These are phyloP conservation scores for Neurospora sp. DNA, from an alignment of 2,329 filamentous ascomycete species.

Conservation along the genomic window DNA sequence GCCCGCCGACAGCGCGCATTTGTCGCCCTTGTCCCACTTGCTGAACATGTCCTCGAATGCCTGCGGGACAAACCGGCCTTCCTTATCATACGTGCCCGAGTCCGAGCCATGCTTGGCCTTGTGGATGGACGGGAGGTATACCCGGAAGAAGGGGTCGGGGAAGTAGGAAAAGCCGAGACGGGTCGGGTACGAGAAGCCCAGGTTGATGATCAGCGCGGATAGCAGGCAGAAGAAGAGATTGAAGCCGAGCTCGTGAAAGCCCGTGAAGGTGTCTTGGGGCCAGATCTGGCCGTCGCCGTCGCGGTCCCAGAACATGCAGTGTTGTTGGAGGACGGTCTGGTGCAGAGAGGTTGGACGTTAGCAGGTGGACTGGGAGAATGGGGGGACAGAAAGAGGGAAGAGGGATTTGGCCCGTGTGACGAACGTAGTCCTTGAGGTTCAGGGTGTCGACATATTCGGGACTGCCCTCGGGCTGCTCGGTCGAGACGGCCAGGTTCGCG, in stretches of 20 bases:
- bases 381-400: neutral
- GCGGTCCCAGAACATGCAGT: slow-evolving; percentile 31
- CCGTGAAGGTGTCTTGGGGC: slow-evolving; percentile 28
- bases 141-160: slow-evolving; percentile 28
- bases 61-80: slow-evolving; percentile 38
- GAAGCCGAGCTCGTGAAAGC: slow-evolving; percentile 31
- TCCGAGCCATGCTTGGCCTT: slow-evolving; percentile 37
- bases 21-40: slow-evolving; percentile 31
- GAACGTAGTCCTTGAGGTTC: slow-evolving; percentile 6
- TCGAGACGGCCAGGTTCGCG: slow-evolving; percentile 13
- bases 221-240: slow-evolving; percentile 28
- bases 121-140: slow-evolving; percentile 29
- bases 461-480: slow-evolving; percentile 7
- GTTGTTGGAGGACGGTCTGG: slow-evolving; percentile 28
- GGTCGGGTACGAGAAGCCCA: slow-evolving; percentile 36
- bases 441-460: neutral
- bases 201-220: slow-evolving; percentile 29
- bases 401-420: neutral
- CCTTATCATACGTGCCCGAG: slow-evolving; percentile 34
- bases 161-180: slow-evolving; percentile 24
- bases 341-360: neutral
- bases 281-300: slow-evolving; percentile 30
- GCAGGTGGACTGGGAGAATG: neutral
- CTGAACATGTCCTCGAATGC: slow-evolving; percentile 40
- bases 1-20: slow-evolving; percentile 27